Base-by-base conservation (phyloP, 352 stramenopile genomes). In the Phytophthora lateralis region DNA sequence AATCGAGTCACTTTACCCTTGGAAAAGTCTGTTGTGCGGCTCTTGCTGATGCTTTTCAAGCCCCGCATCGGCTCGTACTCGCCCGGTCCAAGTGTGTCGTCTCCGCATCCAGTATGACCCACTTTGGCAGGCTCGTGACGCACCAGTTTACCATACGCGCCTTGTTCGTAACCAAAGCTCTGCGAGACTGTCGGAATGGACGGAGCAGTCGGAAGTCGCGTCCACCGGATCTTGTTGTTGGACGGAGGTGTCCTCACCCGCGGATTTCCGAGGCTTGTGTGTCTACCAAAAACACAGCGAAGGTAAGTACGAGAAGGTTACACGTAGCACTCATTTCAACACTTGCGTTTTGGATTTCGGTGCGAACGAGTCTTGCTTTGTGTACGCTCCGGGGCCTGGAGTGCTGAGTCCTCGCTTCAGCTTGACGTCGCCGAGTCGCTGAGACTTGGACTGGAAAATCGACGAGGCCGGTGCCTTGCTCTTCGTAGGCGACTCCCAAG, bases 161-260 rank as follows among this genome's bases (percentile, higher is more conserved):
- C 70, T 66, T 93, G 76, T 20, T 91, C 85, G 44, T 93, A 91
- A 3, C 85, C 85, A 60, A 89, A 93, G 59, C 85, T 93, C 46
- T 93, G 85, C 4, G 80, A 76, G 0, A 84, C 65, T 3, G 71
- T 88, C 0, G 85, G 85, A 32, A 93, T 93, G 0, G 85, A 93
- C 15, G 85, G 85, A 12, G 82, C 85, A 3, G 82, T 88, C 6
- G 85, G 82, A 0, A 93, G 61, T 9, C 82, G 65, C 21, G 80
- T 75, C 85, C 82, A 93, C 39, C 84, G 82, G 39, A 91, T 76
- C 30, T 83, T 84, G 59, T 56, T 78, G 17, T 50, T 65, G 11
- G 71, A 72, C 2, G 75, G 54, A 7, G 75, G 65, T 0, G 79
- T 69, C 20, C 60, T 57, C 5, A 75, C 37, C 11, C 77, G 29